Base-by-base conservation (phyloP, 2,329 filamentous ascomycete species). In the Ophiostoma piceae region DNA sequence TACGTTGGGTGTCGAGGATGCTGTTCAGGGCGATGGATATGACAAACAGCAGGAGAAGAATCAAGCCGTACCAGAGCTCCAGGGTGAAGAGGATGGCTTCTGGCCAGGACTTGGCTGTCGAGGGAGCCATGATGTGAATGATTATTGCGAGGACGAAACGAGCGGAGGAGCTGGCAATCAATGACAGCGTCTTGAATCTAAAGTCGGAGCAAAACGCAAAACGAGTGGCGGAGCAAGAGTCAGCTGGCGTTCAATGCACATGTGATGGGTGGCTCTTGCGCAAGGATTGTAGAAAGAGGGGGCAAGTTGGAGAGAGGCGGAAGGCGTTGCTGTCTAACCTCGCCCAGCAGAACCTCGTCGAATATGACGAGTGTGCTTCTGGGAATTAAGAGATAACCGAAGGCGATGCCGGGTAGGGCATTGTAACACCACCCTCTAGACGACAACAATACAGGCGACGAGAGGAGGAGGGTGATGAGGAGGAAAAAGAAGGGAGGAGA, bases 11-110 rank as follows among this genome's bases (percentile, higher is more conserved):
- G 70, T 81, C 82, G 76, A 83, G 78, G 60, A 87, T 80, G 75
- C 84, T 86, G 77, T 86, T 83, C 72, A 82, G 80, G 43, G 82
- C 83, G 64, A 84, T 82, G 69, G 83, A 78, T 54, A 81, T 73
- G 71, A 87, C 79, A 74, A 88, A 86, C 26, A 82, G 78, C 47
- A 83, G 68, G 16, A 87, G 81, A 64, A 88, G 80, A n/a, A 84
- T 74, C 69, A 82, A 78, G 16, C 84, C 81, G 74, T 86, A 87
- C 67, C 83, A 75, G 70, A 85, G 82, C 76, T 87, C 82, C 9
- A 82, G 81, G 60, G 79, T 75, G 70, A 79, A 78, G 73, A 84
- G 79, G 64, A 84, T 77, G 69, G 76, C 76, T 76, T 84, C 82
- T 74, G 79, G 78, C 74, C 76, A 75, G 69, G 75, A 74, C 22